Conservation (phyloP, 176 grass and related monocot species). For the Lolium multiflorum region DNA sequence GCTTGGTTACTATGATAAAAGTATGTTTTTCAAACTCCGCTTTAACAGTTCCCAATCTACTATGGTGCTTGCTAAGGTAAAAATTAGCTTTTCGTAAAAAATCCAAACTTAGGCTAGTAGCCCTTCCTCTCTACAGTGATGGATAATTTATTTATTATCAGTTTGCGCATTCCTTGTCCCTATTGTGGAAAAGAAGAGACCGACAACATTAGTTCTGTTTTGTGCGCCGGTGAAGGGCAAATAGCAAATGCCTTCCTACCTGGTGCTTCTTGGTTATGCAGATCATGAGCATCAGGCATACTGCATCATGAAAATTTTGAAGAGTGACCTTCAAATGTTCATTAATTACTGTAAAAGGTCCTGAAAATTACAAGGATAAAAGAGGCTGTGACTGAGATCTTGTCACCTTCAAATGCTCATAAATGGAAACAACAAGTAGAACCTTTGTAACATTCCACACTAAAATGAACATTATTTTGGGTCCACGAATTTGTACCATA, state of each 20-base stretch:
- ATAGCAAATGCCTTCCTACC: conserved; percentile 59
- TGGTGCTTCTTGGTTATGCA: conserved; percentile 85
- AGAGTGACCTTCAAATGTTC: conserved; percentile 72
- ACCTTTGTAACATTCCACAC: background rate
- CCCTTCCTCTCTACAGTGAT: background rate
- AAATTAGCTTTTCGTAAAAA: background rate
- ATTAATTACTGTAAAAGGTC: conserved; percentile 81
- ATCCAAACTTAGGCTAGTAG: background rate
- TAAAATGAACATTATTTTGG: background rate
- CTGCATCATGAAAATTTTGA: conserved; percentile 72
- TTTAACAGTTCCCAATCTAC: background rate
- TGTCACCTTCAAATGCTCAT: background rate
- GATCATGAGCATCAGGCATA: conserved; percentile 94
- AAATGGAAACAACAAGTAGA: conserved; percentile 13
- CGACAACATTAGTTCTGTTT: background rate
- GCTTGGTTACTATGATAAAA: background rate
- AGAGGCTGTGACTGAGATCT: conserved; percentile 10
- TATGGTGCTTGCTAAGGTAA: background rate
- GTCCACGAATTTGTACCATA: background rate
- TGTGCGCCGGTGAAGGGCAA: background rate
- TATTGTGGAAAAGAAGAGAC: background rate
- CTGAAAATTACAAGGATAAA: conserved; percentile 55
- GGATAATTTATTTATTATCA: conserved; percentile 1
- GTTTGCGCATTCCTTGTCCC: background rate
- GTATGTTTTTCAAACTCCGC: background rate